Conservation (phyloP, 352 stramenopile species). For the Phytophthora quininea region DNA sequence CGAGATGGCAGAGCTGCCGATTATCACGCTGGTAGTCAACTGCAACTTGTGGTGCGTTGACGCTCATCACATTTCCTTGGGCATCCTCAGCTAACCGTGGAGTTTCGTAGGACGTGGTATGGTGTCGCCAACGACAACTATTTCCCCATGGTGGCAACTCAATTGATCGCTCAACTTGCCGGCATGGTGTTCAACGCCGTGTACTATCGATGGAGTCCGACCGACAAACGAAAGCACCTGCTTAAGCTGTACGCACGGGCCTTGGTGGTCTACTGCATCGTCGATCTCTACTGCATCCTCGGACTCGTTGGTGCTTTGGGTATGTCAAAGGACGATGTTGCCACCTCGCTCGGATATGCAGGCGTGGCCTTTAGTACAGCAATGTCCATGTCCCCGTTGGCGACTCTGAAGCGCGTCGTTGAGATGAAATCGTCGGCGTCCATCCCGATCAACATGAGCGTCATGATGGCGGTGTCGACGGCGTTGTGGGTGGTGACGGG, state of each 20-base stretch:
- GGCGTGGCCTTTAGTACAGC: conserved; percentile 23
- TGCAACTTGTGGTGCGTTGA: conserved; percentile 17
- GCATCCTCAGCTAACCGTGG: too few relatives aligned
- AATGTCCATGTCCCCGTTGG: conserved; percentile 35
- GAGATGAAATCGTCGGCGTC: conserved; percentile 29
- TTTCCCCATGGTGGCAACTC: conserved; percentile 34
- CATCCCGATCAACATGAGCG: conserved; percentile 39
- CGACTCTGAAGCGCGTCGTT: conserved; percentile 31
- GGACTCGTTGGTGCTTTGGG: conserved; percentile 36
- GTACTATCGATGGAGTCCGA: conserved; percentile 29
- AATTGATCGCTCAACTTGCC: conserved; percentile 26
- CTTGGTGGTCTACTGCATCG: conserved; percentile 19
- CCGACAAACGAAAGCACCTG: conserved; percentile 21
- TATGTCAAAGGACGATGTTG: conserved; percentile 27
- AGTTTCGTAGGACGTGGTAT: conserved; percentile 21
- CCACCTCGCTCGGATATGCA: conserved; percentile 30
- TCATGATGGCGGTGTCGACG: conserved; percentile 23
- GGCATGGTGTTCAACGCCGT: conserved; percentile 28
- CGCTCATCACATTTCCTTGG: too few relatives aligned
- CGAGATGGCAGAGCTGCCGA: conserved; percentile 25
- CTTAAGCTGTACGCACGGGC: conserved; percentile 18
- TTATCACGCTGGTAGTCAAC: conserved; percentile 34
- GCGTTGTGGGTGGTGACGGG: conserved; percentile 26
- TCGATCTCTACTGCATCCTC: conserved; percentile 44
- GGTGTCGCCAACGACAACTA: conserved; percentile 24